phyloP scores from a whole-genome alignment of 805 yeast species.

The Diddensiella caesifluorescens region DNA sequence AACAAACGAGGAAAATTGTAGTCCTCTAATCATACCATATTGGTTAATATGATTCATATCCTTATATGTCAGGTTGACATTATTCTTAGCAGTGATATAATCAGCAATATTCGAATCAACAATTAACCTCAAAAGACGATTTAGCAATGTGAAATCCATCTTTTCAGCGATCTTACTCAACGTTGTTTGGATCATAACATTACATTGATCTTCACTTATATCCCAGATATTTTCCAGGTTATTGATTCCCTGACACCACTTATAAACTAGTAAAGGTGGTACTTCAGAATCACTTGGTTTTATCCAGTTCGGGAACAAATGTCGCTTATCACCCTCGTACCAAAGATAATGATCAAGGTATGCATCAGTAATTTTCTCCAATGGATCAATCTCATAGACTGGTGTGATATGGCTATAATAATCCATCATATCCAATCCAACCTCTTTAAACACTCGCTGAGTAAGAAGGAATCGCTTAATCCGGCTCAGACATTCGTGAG shows the following conservation, averaged over 20 bases:
- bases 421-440: constrained; percentile 84
- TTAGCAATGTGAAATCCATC: constrained; percentile 80
- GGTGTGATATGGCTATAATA: constrained; percentile 79
- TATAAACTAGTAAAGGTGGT: constrained; percentile 85
- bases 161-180: constrained; percentile 72
- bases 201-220: constrained; percentile 62
- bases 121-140: constrained; percentile 70
- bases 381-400: constrained; percentile 80
- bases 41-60: constrained; percentile 94
- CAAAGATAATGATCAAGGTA: constrained; percentile 91
- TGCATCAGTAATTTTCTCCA: constrained; percentile 94
- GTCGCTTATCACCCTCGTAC: constrained; percentile 88
- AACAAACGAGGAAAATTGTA: constrained; percentile 85
- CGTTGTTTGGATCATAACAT: constrained; percentile 77
- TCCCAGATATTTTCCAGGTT: constrained; percentile 78
- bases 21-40: constrained; percentile 80
- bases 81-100: constrained; percentile 85
- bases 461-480: constrained; percentile 77
- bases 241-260: constrained; percentile 90
- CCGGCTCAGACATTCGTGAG: constrained; percentile 84
- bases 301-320: constrained; percentile 90
- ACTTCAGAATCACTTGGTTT: constrained; percentile 93
- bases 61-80: constrained; percentile 73
- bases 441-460: constrained; percentile 89
- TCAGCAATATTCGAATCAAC: constrained; percentile 92